phyloP scores from a whole-genome alignment of 805 yeast genomes.

The Teunomyces gatunensis region DNA sequence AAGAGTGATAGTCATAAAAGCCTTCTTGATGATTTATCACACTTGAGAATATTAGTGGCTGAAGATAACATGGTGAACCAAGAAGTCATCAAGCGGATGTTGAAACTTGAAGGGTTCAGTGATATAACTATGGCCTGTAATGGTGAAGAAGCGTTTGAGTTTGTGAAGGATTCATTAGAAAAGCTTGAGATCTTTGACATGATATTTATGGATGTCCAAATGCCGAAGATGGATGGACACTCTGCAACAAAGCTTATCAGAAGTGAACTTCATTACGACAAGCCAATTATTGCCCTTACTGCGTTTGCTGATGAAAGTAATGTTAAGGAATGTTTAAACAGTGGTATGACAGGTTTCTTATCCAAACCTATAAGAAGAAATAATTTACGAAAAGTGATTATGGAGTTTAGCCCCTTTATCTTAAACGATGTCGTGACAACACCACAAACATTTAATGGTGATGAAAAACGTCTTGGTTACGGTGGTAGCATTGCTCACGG shows the following conservation, averaged over 20 bases:
- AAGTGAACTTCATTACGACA: slow-evolving; percentile 51
- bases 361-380: slow-evolving; percentile 83
- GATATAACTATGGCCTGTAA: slow-evolving; percentile 80
- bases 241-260: slow-evolving; percentile 77
- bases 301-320: slow-evolving; percentile 95
- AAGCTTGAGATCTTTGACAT: slow-evolving; percentile 54
- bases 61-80: slow-evolving; percentile 95
- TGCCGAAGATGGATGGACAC: slow-evolving; percentile 92
- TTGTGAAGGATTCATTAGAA: slow-evolving; percentile 49
- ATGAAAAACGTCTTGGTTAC: slow-evolving; percentile 27
- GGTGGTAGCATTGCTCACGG: slow-evolving; percentile 2
- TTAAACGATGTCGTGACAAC: slow-evolving; percentile 33
- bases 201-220: slow-evolving; percentile 95
- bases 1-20: slow-evolving; percentile 14
- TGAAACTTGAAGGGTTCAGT: slow-evolving; percentile 73
- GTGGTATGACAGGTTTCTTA: slow-evolving; percentile 92
- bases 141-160: slow-evolving; percentile 83
- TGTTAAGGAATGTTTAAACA: slow-evolving; percentile 75
- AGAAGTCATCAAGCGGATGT: slow-evolving; percentile 88
- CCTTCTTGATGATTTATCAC: slow-evolving; percentile 26
- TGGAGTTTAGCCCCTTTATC: slow-evolving; percentile 42
- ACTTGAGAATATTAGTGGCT: slow-evolving; percentile 69
- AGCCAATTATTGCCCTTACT: slow-evolving; percentile 90
- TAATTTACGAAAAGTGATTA: slow-evolving; percentile 57
- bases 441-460: slow-evolving; percentile 27